Evolutionary conservation across 192 early-diverging fungal genomes (phyloP).

Genomic region (Haplosporangium gracile): DNA sequence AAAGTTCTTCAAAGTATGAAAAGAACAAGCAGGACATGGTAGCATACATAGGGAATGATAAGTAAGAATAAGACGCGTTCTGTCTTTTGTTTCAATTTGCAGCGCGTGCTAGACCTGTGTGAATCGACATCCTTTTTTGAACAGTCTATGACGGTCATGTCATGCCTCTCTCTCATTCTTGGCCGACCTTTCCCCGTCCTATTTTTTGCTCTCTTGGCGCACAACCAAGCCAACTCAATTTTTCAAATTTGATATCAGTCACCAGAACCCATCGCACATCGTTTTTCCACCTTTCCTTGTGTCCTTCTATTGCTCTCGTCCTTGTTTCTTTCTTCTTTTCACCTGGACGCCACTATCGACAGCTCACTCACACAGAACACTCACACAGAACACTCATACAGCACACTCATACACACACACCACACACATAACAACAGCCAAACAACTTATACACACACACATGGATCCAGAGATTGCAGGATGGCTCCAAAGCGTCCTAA

Average conservation of each 20-base stretch:
- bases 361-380: background rate
- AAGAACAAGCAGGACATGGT: background rate
- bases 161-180: background rate
- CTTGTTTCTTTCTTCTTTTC: background rate
- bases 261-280: background rate
- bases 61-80: background rate
- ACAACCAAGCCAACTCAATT: no score
- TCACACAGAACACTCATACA: background rate
- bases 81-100: background rate
- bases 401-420: background rate
- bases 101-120: no score
- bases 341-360: background rate
- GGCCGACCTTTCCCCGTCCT: background rate
- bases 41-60: background rate
- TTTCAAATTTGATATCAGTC: background rate
- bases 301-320: no score
- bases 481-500: conserved; percentile 44
- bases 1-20: background rate
- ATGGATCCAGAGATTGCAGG: conserved; percentile 57
- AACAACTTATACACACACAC: background rate
- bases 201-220: background rate
- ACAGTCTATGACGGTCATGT: no score
- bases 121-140: no score
- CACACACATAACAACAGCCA: background rate
- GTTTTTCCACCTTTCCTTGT: background rate